These are phyloP conservation scores for Lodderomyces beijingensis DNA, from an alignment of 1,139 yeast genomes.

Conservation along the genomic window DNA sequence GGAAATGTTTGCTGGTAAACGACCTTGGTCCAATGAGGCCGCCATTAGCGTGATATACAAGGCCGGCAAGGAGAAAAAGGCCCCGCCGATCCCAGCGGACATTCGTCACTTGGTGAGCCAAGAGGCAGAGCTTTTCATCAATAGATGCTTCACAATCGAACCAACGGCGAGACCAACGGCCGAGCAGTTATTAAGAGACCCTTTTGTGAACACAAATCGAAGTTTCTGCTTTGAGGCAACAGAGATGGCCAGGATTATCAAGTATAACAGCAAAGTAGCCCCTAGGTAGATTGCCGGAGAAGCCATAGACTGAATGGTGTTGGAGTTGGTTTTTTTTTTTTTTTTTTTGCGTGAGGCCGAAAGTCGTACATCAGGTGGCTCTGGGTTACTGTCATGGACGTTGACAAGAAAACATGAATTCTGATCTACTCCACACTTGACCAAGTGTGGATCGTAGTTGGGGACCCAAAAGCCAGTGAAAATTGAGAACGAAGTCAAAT, in stretches of 20 bases:
- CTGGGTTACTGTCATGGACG: too few species aligned
- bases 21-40: conserved; percentile 82
- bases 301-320: too few species aligned
- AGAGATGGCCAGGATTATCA: conserved; percentile 49
- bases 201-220: conserved; percentile 42
- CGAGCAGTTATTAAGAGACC: conserved; percentile 54
- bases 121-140: conserved; percentile 67
- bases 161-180: conserved; percentile 91
- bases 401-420: too few species aligned
- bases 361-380: too few species aligned
- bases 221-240: conserved; percentile 62
- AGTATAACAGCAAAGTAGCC: conserved; percentile 15
- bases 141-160: conserved; percentile 73
- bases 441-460: too few species aligned
- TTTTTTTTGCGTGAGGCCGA: too few species aligned
- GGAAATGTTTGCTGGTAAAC: conserved; percentile 87
- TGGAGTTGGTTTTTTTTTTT: too few species aligned
- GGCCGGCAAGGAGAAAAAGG: conserved; percentile 69
- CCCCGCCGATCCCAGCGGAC: conserved; percentile 95
- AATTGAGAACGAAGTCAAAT: not conserved
- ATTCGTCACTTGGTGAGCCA: conserved; percentile 51
- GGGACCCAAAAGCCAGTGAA: too few species aligned
- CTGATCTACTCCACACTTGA: too few species aligned
- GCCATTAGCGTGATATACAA: conserved; percentile 74
- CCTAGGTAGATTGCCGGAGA: conserved; percentile 3